Evolutionary conservation across 2,329 filamentous ascomycete genomes (phyloP).

Genomic region (Biscogniauxia sp.): DNA sequence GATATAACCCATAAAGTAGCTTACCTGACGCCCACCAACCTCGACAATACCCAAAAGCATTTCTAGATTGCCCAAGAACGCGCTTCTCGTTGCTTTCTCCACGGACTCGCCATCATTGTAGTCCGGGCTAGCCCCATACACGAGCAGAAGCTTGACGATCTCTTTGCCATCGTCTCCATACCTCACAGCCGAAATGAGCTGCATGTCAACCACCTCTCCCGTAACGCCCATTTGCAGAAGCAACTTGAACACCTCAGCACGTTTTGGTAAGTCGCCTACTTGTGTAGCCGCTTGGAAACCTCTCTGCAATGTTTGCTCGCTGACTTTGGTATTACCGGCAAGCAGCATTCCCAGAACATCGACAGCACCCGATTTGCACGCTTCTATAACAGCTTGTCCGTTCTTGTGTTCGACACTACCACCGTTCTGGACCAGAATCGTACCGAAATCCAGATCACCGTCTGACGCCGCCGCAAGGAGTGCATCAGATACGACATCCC

Average conservation of each 20-base stretch:
- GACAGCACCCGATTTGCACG: constrained; percentile 49
- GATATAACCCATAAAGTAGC: not conserved
- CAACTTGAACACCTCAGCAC: constrained; percentile 49
- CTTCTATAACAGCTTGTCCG: constrained; percentile 54
- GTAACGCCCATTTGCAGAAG: constrained; percentile 49
- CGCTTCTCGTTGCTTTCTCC: constrained; percentile 51
- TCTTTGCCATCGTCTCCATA: constrained; percentile 48
- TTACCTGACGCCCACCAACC: constrained; percentile 34
- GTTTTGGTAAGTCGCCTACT: constrained; percentile 47
- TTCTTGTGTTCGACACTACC: constrained; percentile 50
- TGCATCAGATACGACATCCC: constrained; percentile 46
- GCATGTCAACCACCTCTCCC: constrained; percentile 50
- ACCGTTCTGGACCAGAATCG: constrained; percentile 50
- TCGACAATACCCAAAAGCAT: constrained; percentile 49
- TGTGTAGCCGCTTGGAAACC: constrained; percentile 57
- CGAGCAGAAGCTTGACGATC: constrained; percentile 49
- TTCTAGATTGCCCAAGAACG: constrained; percentile 48
- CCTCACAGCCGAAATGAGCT: constrained; percentile 52
- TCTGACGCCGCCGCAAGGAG: constrained; percentile 51
- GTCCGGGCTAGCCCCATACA: constrained; percentile 53
- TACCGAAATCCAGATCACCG: constrained; percentile 50
- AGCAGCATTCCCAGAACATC: constrained; percentile 52
- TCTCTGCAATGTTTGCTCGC: constrained; percentile 43
- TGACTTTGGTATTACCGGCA: constrained; percentile 37
- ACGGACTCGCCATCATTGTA: constrained; percentile 55